phyloP scores from a whole-genome alignment of 345 rosid genomes.

The Hibiscus syriacus region DNA sequence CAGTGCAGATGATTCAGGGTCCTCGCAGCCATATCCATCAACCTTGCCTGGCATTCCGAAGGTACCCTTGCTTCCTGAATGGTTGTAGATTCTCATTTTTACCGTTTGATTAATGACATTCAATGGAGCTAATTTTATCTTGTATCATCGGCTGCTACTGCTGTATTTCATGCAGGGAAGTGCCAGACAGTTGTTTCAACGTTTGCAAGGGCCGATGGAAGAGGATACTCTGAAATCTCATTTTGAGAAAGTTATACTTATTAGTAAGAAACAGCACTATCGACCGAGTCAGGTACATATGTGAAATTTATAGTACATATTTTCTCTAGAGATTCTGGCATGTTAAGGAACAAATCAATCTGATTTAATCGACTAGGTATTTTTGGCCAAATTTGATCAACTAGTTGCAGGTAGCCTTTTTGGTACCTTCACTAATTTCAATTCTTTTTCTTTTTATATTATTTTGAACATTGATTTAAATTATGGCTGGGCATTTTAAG shows the following conservation, averaged over 20 bases:
- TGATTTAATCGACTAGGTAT: not conserved
- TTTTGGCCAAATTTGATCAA: not conserved
- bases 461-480: not conserved
- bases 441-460: not conserved
- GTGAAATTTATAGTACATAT: not conserved
- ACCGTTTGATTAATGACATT: slow-evolving; percentile 3
- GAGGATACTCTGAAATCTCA: slow-evolving; percentile 92
- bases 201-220: slow-evolving; percentile 92
- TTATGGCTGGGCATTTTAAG: slow-evolving; percentile 1
- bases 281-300: slow-evolving; percentile 63
- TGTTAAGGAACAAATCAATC: not conserved
- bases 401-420: not conserved
- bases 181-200: slow-evolving; percentile 96
- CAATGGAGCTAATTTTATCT: slow-evolving; percentile 12
- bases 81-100: slow-evolving; percentile 8
- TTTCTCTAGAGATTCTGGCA: not conserved
- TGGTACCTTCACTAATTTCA: slow-evolving; percentile 4
- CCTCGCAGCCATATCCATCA: slow-evolving; percentile 96
- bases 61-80: slow-evolving; percentile 29
- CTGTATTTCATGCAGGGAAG: slow-evolving; percentile 68
- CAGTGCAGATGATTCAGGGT: slow-evolving; percentile 97
- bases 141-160: slow-evolving; percentile 10
- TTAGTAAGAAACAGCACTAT: slow-evolving; percentile 63
- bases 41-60: slow-evolving; percentile 98
- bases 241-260: slow-evolving; percentile 79